Evolutionary conservation across 306 rosid species (phyloP).

Genomic region (Pyrus communis): DNA sequence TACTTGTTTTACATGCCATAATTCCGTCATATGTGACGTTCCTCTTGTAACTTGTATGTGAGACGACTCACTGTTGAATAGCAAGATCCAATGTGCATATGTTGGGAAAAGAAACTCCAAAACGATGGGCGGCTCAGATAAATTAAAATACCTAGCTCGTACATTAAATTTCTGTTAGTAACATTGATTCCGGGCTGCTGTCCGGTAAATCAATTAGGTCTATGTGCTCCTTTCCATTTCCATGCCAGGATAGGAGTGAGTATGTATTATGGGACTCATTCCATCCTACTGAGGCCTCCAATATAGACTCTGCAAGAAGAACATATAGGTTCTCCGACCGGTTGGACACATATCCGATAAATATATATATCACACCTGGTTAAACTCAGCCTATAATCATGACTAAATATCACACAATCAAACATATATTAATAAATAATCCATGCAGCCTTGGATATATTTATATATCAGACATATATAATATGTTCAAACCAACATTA

Average conservation of each 20-base stretch:
- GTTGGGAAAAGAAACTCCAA: not conserved
- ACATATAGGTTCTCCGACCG: conserved; percentile 1
- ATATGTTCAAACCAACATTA: not conserved
- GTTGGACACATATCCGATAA: conserved; percentile 5
- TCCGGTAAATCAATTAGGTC: conserved; percentile 2
- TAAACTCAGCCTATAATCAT: not conserved
- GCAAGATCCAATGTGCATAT: not conserved
- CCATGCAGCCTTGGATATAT: not conserved
- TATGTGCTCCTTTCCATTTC: conserved; percentile 16
- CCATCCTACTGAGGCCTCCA: conserved; percentile 35
- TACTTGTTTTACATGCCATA: not conserved
- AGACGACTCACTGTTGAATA: not conserved
- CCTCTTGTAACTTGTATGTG: not conserved
- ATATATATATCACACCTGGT: conserved; percentile 19
- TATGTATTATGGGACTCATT: conserved; percentile 43
- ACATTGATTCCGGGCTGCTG: conserved; percentile 27
- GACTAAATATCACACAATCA: not conserved
- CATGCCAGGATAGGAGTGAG: conserved; percentile 39
- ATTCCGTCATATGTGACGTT: not conserved
- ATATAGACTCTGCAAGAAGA: conserved; percentile 11
- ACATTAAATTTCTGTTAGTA: not conserved
- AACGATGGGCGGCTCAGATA: not conserved
- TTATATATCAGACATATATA: not conserved
- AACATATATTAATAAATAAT: not conserved
- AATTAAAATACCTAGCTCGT: not conserved